Conservation (phyloP, 768 basidiomycete species). For the Cystofilobasidium macerans region DNA sequence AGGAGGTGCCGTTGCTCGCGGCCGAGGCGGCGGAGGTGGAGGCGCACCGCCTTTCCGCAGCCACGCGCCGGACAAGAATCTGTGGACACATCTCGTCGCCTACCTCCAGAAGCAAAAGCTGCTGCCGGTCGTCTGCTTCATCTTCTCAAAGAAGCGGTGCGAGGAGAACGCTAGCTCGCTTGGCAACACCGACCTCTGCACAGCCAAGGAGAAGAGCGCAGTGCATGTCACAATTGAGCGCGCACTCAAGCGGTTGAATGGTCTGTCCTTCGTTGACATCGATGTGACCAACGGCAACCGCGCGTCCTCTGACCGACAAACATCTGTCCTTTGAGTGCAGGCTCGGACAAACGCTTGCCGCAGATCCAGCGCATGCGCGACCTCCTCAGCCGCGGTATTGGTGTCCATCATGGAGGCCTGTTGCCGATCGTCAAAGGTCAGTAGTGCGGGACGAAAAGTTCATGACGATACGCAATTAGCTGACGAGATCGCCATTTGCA, state of each 20-base stretch:
- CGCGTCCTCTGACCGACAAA: no score
- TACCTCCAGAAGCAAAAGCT: constrained; percentile 66
- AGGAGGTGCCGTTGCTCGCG: constrained; percentile 16
- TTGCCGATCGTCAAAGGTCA: constrained; percentile 91
- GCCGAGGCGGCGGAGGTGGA: constrained; percentile 26
- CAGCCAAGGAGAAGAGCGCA: constrained; percentile 87
- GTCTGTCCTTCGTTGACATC: constrained; percentile 40
- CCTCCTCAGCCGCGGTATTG: constrained; percentile 81
- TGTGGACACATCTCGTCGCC: constrained; percentile 81
- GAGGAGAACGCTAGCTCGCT: constrained; percentile 91
- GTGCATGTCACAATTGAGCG: constrained; percentile 89
- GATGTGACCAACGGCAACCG: no score
- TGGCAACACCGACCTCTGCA: constrained; percentile 76
- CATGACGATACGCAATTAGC: background rate
- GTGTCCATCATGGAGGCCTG: constrained; percentile 93
- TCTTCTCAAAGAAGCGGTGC: constrained; percentile 90
- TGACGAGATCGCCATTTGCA: no score
- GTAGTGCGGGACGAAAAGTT: constrained; percentile 20
- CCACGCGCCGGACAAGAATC: constrained; percentile 62
- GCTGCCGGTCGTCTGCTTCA: constrained; percentile 90
- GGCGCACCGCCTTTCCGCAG: constrained; percentile 2
- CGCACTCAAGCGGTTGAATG: constrained; percentile 80
- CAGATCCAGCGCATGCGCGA: constrained; percentile 86
- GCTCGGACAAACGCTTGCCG: constrained; percentile 79
- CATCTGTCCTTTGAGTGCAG: constrained; percentile 44